Evolutionary conservation across 495 filamentous ascomycete genomes (phyloP), one percentile per base, ranked within the genome.

Genomic region (Podospora conica): DNA sequence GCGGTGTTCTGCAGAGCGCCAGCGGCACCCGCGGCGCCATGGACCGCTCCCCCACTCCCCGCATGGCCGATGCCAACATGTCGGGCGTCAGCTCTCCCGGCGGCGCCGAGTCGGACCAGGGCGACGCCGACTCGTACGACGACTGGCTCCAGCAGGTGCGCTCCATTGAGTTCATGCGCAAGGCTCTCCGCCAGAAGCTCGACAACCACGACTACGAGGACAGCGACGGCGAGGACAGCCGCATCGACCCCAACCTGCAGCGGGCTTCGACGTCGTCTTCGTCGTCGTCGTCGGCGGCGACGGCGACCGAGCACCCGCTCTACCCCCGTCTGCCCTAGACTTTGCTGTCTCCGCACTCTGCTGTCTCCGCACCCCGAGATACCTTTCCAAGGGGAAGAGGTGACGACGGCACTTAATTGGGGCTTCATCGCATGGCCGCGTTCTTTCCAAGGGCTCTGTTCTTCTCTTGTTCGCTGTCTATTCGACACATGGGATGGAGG

Each of bases 81-180:
- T 73, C 78, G 23, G 58, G 75, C 20, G 77, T 78, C 66, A 73
- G 78, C 75, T 79, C 79, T 53, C 73, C 82, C 53, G 75, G 80
- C 48, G 74, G 80, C 4, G 72, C 76, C 58, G 81, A 82, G 57
- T 70, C 79, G 1, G 81, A 81, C 57, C 60, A 71, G 53, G 75
- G 86, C 69, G 80, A 82, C 55, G 63, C 60, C 54, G 78, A 82
- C 63, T 74, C 69, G 67, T 88, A 94, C 69, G 90, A 91, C 66
- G 81, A 83, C 40, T 96, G 91, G 92, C 84, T 96, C 11, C 89
- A 93, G 71, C 90, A 93, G 76, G 87, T 92, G 65, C 90, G 92
- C 27, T 82, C 88, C 53, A 87, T 96, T 60, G 92, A 96, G 77
- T 83, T 81, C 53, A 82, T 96, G 55, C 83, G 91, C 40, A 83